A percentile compares a stretch with the other conserved stretches of the same genome.
Evolutionary conservation across 768 basidiomycete species (phyloP).

Genomic region (Rhodotorula kratochvilovae): DNA sequence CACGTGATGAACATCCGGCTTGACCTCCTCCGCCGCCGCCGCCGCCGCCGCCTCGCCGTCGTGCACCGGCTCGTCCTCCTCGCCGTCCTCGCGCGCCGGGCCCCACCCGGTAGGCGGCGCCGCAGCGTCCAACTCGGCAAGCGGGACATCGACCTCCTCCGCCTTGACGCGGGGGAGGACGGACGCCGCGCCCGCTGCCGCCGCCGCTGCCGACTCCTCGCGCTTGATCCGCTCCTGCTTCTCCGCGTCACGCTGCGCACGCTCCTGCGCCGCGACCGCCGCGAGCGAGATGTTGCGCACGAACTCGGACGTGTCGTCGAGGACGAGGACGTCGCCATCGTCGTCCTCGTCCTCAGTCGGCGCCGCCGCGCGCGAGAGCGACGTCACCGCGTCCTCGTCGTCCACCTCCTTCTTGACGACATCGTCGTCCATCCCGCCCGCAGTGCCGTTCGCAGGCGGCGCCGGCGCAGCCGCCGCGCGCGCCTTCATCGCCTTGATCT

Average conservation of each 20-base stretch:
- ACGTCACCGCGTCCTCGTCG: constrained; percentile 10
- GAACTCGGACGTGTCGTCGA: constrained; percentile 96
- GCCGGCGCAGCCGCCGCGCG: constrained; percentile 43
- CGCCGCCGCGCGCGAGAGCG: constrained; percentile 15
- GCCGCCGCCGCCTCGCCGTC: background rate
- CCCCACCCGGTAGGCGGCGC: constrained; percentile 22
- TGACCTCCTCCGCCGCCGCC: constrained; percentile 47
- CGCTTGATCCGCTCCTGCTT: background rate
- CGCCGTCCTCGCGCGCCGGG: constrained; percentile 55
- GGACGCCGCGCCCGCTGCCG: constrained; percentile 23
- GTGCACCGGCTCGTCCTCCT: constrained; percentile 61
- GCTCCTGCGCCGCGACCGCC: constrained; percentile 19
- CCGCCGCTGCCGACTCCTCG: constrained; percentile 1
- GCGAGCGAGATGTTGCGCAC: constrained; percentile 58
- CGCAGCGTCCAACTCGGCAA: constrained; percentile 10
- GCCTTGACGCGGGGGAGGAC: constrained; percentile 38
- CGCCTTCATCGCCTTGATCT: constrained; percentile 57
- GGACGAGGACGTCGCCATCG: constrained; percentile 62
- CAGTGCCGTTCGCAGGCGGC: background rate
- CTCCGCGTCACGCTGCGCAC: background rate
- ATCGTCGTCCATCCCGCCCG: constrained; percentile 23
- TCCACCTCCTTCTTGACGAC: constrained; percentile 55
- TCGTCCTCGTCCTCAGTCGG: constrained; percentile 48
- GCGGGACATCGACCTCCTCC: constrained; percentile 31
- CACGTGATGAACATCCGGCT: constrained; percentile 31